Base-by-base conservation (phyloP, 2,329 filamentous ascomycete species). In the Zelopaecilomyces penicillatus region DNA sequence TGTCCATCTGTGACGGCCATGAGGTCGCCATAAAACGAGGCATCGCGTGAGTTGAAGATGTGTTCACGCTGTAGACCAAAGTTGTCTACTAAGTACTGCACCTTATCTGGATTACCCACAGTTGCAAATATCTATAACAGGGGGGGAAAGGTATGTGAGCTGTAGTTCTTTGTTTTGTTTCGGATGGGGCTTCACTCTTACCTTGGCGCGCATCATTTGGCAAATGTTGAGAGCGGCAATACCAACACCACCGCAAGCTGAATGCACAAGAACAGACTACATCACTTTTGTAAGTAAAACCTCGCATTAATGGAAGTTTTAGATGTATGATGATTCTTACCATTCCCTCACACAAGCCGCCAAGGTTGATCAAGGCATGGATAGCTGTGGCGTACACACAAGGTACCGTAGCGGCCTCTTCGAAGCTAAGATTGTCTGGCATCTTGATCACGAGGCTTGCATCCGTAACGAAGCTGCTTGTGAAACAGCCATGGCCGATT, bases 51-150 rank as follows among this genome's bases (percentile, higher is more conserved):
- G 39, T 55, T 53, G 44, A 69, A 62, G 32, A 71, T 65, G 30
- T 57, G 57, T 5, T 54, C 46, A 11, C 46, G 45, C 0, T 59
- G 57, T 8, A 71, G 59, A 0, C 49, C 54, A 45, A 60, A 67
- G 2, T 43, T 49, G 1, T 51, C 49, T 19, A 51, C 52, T 2
- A 72, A 51, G 8, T 65, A 57, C 4, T 57, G 42, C 2, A 47
- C 48, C 50, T 73, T 71, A 7, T 63, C 60, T 2, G 57, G 46
- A 3, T 53, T 58, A 6, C 60, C 56, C 4, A 65, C 63, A 0
- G 67, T 70, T 3, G 52, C 54, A 38, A 58, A 68, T 5, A 70
- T 53, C 32, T 34, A 2, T 9, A 2, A 9, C 32, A 34, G 8
- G 19, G 19, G 32, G 8, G 8, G 12, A 12, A 9, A 34, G 9